Conservation (phyloP, 495 filamentous ascomycete species). For the Aspergillus biplanus region DNA sequence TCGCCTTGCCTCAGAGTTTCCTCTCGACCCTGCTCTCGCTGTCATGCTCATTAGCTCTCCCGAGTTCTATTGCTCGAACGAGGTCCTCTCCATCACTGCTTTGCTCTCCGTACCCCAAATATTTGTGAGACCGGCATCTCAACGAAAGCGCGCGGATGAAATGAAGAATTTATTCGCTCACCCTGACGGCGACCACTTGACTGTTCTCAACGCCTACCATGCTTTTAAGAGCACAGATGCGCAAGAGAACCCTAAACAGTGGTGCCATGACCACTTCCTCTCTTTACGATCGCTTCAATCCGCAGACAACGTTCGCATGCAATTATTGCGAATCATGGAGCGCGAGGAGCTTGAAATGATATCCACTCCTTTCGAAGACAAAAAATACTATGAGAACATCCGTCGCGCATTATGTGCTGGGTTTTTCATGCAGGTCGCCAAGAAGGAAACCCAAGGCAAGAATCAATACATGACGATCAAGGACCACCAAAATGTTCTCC, state of each 20-base stretch:
- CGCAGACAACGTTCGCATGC: slow-evolving; percentile 89
- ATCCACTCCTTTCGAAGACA: slow-evolving; percentile 88
- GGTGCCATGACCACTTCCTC: slow-evolving; percentile 99
- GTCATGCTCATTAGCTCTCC: slow-evolving; percentile 98
- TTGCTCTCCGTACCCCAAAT: slow-evolving; percentile 94
- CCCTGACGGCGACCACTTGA: slow-evolving; percentile 91
- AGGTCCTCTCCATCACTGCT: slow-evolving; percentile 93
- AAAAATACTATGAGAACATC: slow-evolving; percentile 98
- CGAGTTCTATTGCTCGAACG: slow-evolving; percentile 98
- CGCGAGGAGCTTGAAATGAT: slow-evolving; percentile 81
- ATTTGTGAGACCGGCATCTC: slow-evolving; percentile 82
- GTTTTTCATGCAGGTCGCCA: slow-evolving; percentile 99
- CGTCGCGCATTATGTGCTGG: slow-evolving; percentile 89
- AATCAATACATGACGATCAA: slow-evolving; percentile 87
- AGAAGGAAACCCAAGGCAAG: slow-evolving; percentile 77
- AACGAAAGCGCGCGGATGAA: slow-evolving; percentile 91
- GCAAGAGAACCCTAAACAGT: slow-evolving; percentile 76
- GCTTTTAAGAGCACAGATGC: slow-evolving; percentile 82
- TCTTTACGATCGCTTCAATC: slow-evolving; percentile 84
- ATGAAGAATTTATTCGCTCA: slow-evolving; percentile 96
- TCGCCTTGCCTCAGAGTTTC: slow-evolving; percentile 90
- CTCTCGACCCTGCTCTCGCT: slow-evolving; percentile 90
- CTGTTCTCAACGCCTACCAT: slow-evolving; percentile 96
- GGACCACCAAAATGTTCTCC: slow-evolving; percentile 85
- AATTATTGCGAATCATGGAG: slow-evolving; percentile 97